These are phyloP conservation scores for Euclidium syriacum DNA, from an alignment of 345 rosid species.

Conservation along the genomic window DNA sequence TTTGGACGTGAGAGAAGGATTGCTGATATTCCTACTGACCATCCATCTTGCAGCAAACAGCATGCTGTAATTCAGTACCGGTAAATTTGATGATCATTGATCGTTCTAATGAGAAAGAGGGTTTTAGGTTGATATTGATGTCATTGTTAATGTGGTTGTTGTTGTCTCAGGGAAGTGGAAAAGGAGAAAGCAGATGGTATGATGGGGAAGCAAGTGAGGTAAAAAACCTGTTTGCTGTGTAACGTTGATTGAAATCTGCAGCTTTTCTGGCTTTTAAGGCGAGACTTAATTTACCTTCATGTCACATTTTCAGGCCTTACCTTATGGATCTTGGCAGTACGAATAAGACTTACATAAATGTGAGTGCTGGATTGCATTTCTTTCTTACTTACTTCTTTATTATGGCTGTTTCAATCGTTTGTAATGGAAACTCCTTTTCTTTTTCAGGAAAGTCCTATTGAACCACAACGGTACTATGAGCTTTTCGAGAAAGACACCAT, in stretches of 20 bases:
- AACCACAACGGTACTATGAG: conserved; percentile 89
- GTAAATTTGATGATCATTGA: conserved; percentile 28
- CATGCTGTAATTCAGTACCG: conserved; percentile 93
- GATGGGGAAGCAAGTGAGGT: conserved; percentile 60
- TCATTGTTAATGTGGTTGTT: conserved; percentile 17
- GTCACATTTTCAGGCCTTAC: conserved; percentile 63
- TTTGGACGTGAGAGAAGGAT: conserved; percentile 94
- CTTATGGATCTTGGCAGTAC: conserved; percentile 98
- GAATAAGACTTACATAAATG: conserved; percentile 85
- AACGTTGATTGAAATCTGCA: neutral
- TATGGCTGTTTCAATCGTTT: neutral
- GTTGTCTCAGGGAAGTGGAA: conserved; percentile 61
- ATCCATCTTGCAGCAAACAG: conserved; percentile 99
- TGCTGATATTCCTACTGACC: conserved; percentile 94
- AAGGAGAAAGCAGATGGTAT: conserved; percentile 77
- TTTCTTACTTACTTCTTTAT: neutral
- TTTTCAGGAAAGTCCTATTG: conserved; percentile 75
- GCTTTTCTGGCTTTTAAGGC: neutral
- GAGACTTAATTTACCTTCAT: conserved; percentile 9
- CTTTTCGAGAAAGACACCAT: conserved; percentile 91
- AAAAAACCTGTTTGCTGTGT: conserved; percentile 14
- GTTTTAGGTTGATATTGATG: conserved; percentile 5
- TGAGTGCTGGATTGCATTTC: conserved; percentile 34
- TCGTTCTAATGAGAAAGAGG: neutral
- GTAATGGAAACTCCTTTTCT: conserved; percentile 15